These are phyloP conservation scores for Colletotrichum orbiculare DNA, from an alignment of 2,329 filamentous ascomycete species.

Conservation along the genomic window DNA sequence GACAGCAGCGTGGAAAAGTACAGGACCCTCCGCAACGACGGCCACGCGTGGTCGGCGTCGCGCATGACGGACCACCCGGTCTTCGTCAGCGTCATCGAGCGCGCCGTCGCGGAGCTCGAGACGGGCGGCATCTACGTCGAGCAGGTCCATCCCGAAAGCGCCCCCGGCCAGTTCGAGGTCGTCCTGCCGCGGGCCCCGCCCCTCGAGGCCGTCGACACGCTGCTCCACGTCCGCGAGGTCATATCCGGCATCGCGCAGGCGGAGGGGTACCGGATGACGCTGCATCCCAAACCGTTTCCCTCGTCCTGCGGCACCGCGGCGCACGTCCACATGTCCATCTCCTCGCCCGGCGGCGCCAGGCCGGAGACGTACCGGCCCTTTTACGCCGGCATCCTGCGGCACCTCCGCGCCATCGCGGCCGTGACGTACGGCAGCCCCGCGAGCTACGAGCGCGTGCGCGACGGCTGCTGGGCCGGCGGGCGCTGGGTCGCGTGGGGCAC, in stretches of 20 bases:
- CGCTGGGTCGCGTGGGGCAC: constrained; percentile 84
- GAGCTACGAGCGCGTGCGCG: constrained; percentile 75
- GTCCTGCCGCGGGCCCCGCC: constrained; percentile 73
- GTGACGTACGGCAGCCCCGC: constrained; percentile 74
- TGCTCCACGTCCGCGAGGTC: constrained; percentile 77
- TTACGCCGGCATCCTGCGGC: constrained; percentile 76
- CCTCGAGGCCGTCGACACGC: constrained; percentile 75
- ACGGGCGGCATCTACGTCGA: constrained; percentile 74
- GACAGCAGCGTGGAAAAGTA: constrained; percentile 46
- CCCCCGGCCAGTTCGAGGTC: constrained; percentile 82
- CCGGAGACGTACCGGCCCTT: constrained; percentile 69
- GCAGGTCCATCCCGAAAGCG: constrained; percentile 80
- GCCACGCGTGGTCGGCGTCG: constrained; percentile 78
- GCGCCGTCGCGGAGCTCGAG: constrained; percentile 71
- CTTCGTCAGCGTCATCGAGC: constrained; percentile 69
- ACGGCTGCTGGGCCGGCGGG: constrained; percentile 82
- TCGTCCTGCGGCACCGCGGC: constrained; percentile 70
- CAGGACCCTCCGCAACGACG: constrained; percentile 62
- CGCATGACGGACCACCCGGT: constrained; percentile 70
- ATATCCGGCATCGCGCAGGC: constrained; percentile 72
- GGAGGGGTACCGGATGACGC: constrained; percentile 73
- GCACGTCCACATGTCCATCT: constrained; percentile 77
- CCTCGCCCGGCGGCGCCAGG: constrained; percentile 53
- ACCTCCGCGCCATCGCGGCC: constrained; percentile 74
- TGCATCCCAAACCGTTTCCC: constrained; percentile 77